Evolutionary conservation across 345 rosid genomes (phyloP).

Genomic region (Viola odorata): DNA sequence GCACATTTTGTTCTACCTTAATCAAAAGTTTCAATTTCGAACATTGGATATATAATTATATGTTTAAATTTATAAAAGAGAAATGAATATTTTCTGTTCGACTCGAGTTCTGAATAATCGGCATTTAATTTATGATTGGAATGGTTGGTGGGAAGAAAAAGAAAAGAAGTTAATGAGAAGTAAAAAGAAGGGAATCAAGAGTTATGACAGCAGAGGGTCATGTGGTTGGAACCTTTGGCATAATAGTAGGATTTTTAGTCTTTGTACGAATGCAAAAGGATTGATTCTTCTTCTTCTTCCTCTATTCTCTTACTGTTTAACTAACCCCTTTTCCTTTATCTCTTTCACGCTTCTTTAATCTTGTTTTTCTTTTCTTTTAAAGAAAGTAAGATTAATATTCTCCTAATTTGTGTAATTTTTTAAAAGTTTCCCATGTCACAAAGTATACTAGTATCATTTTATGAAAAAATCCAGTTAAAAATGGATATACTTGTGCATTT

Average conservation of each 20-base stretch:
- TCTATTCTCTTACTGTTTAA: conserved; percentile 5
- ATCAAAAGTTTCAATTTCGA: too few species aligned
- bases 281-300: conserved; percentile 54
- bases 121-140: too few species aligned
- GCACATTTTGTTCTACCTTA: too few species aligned
- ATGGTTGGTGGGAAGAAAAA: conserved; percentile 10
- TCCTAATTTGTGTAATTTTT: background rate
- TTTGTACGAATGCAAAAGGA: conserved; percentile 45
- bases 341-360: background rate
- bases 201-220: conserved; percentile 48
- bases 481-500: too few species aligned
- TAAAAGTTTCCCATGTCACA: background rate
- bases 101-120: too few species aligned
- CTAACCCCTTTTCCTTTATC: conserved; percentile 6
- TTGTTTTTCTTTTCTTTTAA: background rate
- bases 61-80: too few species aligned
- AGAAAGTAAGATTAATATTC: conserved; percentile 7
- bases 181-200: conserved; percentile 36
- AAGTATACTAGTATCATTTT: background rate
- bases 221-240: conserved; percentile 34
- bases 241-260: conserved; percentile 1
- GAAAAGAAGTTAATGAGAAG: conserved; percentile 3
- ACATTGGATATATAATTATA: too few species aligned
- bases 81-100: too few species aligned
- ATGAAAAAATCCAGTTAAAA: too few species aligned